Evolutionary conservation across 352 stramenopile species (phyloP).

Genomic region (Globisporangium canariense): DNA sequence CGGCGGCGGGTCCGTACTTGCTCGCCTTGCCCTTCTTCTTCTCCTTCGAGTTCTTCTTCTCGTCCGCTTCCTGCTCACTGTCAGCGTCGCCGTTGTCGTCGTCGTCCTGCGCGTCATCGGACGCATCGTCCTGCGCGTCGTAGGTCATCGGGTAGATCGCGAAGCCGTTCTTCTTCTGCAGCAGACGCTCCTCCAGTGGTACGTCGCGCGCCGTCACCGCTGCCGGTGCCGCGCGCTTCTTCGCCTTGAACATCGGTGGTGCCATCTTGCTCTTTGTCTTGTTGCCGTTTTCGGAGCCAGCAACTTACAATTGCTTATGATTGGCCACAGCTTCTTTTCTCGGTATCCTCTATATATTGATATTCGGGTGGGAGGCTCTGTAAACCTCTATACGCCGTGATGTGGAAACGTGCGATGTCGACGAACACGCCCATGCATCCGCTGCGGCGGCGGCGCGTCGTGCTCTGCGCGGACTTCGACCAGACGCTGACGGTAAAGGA

Average conservation of each 20-base stretch:
- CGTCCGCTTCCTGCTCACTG: conserved; percentile 3
- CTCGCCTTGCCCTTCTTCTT: conserved; percentile 11
- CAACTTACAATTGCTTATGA: not conserved
- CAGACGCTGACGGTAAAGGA: conserved; percentile 61
- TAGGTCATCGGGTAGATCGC: conserved; percentile 23
- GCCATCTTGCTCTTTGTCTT: conserved; percentile 1
- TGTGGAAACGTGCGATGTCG: not conserved
- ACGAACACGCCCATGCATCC: not conserved
- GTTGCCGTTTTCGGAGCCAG: not conserved
- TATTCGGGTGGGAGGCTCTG: no score
- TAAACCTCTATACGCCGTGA: not conserved
- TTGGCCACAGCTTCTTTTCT: no score
- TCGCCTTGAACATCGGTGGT: conserved; percentile 1
- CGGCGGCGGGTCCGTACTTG: conserved; percentile 14
- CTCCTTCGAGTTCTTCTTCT: conserved; percentile 6
- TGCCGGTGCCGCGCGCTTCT: conserved; percentile 10
- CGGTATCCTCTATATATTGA: no score
- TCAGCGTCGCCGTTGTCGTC: not conserved
- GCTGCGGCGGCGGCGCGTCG: conserved; percentile 9
- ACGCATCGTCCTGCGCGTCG: not conserved
- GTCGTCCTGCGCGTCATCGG: not conserved
- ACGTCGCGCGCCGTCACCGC: conserved; percentile 42
- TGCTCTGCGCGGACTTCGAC: conserved; percentile 74
- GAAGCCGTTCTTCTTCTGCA: conserved; percentile 78
- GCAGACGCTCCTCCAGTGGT: conserved; percentile 73